phyloP scores from a whole-genome alignment of 768 basidiomycete species.

The Crepidotus variabilis region DNA sequence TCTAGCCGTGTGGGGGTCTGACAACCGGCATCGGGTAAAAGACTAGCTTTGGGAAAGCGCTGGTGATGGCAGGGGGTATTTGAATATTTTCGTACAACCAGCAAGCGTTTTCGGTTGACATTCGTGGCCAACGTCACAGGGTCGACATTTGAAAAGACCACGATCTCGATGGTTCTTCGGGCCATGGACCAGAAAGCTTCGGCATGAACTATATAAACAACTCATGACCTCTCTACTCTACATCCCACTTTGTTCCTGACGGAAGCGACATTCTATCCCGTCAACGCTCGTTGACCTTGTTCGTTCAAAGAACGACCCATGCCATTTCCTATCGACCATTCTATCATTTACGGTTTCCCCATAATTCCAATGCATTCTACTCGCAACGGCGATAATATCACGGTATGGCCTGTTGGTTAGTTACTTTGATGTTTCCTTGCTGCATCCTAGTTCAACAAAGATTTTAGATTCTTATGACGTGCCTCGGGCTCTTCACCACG shows the following conservation, averaged over 20 bases:
- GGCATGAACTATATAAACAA: slow-evolving; percentile 20
- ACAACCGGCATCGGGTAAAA: slow-evolving; percentile 18
- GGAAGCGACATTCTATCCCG: slow-evolving; percentile 17
- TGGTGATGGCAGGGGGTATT: slow-evolving; percentile 5
- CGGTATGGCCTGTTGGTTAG: slow-evolving; percentile 18
- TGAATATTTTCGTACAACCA: neutral
- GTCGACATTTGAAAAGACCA: slow-evolving; percentile 12
- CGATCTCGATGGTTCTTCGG: slow-evolving; percentile 19
- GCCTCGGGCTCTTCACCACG: slow-evolving; percentile 3
- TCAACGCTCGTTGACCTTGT: slow-evolving; percentile 13
- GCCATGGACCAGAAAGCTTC: slow-evolving; percentile 13
- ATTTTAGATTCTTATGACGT: neutral
- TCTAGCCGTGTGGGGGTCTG: slow-evolving; percentile 13
- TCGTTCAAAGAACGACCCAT: slow-evolving; percentile 11
- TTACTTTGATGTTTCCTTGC: neutral
- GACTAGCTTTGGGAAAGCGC: slow-evolving; percentile 16
- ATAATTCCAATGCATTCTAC: slow-evolving; percentile 12
- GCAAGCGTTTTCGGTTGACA: slow-evolving; percentile 15
- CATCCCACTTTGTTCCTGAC: slow-evolving; percentile 14
- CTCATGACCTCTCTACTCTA: slow-evolving; percentile 10
- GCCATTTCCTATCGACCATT: slow-evolving; percentile 2
- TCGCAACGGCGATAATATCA: slow-evolving; percentile 10
- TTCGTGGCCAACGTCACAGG: slow-evolving; percentile 17
- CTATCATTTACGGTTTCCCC: slow-evolving; percentile 15
- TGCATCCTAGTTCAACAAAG: neutral